Percentiles rank a stretch among this genome's conserved stretches.
Evolutionary conservation across 805 yeast genomes (phyloP).

Genomic region (Nakazawaea sp.): DNA sequence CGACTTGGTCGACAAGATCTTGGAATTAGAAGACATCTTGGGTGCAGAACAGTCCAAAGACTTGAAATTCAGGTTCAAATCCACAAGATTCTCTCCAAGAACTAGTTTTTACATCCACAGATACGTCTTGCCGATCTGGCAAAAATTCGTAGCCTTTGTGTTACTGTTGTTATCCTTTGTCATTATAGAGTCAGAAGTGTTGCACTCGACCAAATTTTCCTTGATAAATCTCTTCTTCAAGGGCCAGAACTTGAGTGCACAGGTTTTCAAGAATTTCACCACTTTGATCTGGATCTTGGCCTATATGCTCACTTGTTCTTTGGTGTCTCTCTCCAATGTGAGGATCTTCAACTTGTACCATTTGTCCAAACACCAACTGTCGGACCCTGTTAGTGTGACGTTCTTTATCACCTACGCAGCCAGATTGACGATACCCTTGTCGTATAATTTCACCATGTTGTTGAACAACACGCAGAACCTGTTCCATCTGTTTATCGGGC

Average conservation of each 20-base stretch:
- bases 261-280: conserved; percentile 27
- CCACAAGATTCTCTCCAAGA: conserved; percentile 29
- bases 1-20: conserved; percentile 37
- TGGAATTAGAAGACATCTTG: conserved; percentile 52
- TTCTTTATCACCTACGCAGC: conserved; percentile 79
- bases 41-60: conserved; percentile 29
- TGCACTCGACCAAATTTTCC: conserved; percentile 63
- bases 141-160: conserved; percentile 34
- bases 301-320: conserved; percentile 64
- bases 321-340: conserved; percentile 58
- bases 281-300: conserved; percentile 41
- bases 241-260: conserved; percentile 15
- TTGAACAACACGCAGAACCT: conserved; percentile 30
- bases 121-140: conserved; percentile 37
- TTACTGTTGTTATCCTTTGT: conserved; percentile 40
- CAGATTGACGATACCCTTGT: conserved; percentile 74
- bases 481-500: conserved; percentile 71
- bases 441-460: conserved; percentile 70
- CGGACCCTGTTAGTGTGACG: conserved; percentile 69
- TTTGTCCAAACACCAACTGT: conserved; percentile 53
- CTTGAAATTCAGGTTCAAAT: conserved; percentile 22
- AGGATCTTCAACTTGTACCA: conserved; percentile 73
- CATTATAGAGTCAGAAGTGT: conserved; percentile 66
- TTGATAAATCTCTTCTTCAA: conserved; percentile 41
- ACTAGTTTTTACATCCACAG: conserved; percentile 33